Base-by-base conservation (phyloP, 2,329 filamentous ascomycete genomes). In the Ophiostoma quercus region DNA sequence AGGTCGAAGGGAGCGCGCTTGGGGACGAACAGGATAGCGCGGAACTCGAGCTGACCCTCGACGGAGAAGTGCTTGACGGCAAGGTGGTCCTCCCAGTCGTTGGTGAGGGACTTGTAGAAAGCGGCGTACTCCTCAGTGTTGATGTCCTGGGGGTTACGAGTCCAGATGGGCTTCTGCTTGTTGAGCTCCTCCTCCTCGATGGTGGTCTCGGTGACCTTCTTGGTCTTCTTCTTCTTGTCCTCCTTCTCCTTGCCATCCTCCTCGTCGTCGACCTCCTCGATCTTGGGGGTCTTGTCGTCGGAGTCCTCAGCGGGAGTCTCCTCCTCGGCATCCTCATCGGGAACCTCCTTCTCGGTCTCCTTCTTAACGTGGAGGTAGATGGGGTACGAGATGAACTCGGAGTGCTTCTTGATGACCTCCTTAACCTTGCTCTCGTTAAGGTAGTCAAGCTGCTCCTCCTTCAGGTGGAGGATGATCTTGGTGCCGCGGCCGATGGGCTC, bases 321-420 rank as follows among this genome's bases (percentile, higher is more conserved):
- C 78, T 88, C 88, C 77, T 89, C 87, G 66, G 88, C 92, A 68
- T 96, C 93, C 87, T 98, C 94, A 80, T 98, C 95, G 74, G 94
- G 94, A 74, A 98, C 93, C 87, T 99, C 95, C 78, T 88, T 97
- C 92, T 99, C 95, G 75, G 90, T 94, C 92, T 99, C 95, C 91
- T 99, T 99, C 82, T 91, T 84, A 79, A 99, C 94, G 86, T 99
- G 95, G 76, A 99, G 94, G 88, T 97, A 99, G 90, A 99, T 99
- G 80, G 95, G 95, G 88, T 99, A 99, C 68, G 95, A 98, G 87
- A 99, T 99, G 88, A 99, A 99, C 87, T 99, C 95, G 80, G 95
- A 98, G 91, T 99, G 95, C 92, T 99, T 99, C 93, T 98, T 98
- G 87, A 99, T 94, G 75, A 99, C 94, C 88, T 99, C 95, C 92